phyloP scores from a whole-genome alignment of 78 protist species.

The Capsaspora owczarzaki region DNA sequence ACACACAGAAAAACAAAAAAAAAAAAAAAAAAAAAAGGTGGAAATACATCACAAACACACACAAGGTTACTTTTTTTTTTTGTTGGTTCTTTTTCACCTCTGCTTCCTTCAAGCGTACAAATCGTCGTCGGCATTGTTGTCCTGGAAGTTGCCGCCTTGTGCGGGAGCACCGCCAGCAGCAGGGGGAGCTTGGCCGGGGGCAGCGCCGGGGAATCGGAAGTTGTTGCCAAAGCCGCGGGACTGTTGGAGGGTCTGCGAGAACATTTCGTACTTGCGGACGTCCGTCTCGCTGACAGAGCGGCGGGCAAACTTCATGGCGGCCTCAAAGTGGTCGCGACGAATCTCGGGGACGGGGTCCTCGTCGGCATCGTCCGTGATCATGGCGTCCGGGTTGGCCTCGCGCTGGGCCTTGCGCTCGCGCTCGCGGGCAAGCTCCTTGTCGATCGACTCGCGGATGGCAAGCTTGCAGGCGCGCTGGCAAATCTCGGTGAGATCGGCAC shows the following conservation, averaged over 20 bases:
- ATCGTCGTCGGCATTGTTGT: conserved; percentile 9
- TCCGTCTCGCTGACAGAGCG: conserved; percentile 92
- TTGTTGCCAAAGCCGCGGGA: conserved; percentile 28
- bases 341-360: conserved; percentile 90
- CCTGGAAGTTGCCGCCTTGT: neutral
- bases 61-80: too few species aligned
- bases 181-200: neutral
- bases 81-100: too few species aligned
- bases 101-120: conserved; percentile 22
- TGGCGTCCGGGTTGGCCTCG: conserved; percentile 19
- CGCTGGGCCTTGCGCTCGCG: conserved; percentile 38
- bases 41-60: too few species aligned
- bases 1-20: too few species aligned
- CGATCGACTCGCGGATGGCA: conserved; percentile 96
- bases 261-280: conserved; percentile 91
- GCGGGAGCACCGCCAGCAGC: conserved; percentile 3
- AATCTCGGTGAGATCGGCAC: conserved; percentile 98
- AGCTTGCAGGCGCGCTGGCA: conserved; percentile 95
- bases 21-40: too few species aligned
- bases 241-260: conserved; percentile 74
- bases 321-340: conserved; percentile 90
- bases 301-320: conserved; percentile 86
- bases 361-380: conserved; percentile 41
- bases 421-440: conserved; percentile 45
- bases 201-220: conserved; percentile 35